Base-by-base conservation (phyloP, 176 grass and related monocot genomes). In the Cymbopogon citratus region DNA sequence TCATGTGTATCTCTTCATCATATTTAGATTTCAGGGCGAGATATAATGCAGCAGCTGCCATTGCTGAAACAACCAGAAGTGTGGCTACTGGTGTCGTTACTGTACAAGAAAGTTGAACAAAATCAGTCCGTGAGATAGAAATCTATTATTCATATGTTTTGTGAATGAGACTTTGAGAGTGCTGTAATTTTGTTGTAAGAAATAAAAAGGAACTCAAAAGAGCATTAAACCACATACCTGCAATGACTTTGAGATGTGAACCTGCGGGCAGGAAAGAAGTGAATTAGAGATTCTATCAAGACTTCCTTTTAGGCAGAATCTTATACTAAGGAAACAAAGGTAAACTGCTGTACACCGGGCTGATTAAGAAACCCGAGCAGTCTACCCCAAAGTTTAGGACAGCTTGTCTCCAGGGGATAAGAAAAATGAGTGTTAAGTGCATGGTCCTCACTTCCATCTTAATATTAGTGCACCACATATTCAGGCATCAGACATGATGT, bases 1-100 rank as follows among this genome's bases (percentile, higher is more conserved):
- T 95, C 34, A 75, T 16, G 26, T 84, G 60, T 66, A 81, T 84
- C 28, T 69, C 76, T 82, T 89, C 67, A n/a, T 86, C 64, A 1
- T 86, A 78, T 1, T 16, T 84, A 15, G 69, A 15, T 26, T 72
- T 95, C 15, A 74, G 38, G 0, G 64, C 44, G 0, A 86, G 27
- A 40, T 90, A 92, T 5, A 95, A 2, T 6, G 23, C 6, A 21
- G 31, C 38, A 24, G 33, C 67, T 0, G 51, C 63, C 6, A n/a
- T 70, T n/a, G 12, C 11, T 43, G 21, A 70, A 14, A 88, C 25
- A 68, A 48, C 40, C 12, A 84, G 2, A 6, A 90, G 74, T 14
- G 62, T 13, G 12, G 65, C 31, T 28, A 9, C 28, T 0, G 78
- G 69, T 63, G 61, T 68, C 54, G 76, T 76, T 18, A 51, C 87